These are phyloP conservation scores for Darksidea phi DNA, from an alignment of 495 filamentous ascomycete species.

Conservation along the genomic window DNA sequence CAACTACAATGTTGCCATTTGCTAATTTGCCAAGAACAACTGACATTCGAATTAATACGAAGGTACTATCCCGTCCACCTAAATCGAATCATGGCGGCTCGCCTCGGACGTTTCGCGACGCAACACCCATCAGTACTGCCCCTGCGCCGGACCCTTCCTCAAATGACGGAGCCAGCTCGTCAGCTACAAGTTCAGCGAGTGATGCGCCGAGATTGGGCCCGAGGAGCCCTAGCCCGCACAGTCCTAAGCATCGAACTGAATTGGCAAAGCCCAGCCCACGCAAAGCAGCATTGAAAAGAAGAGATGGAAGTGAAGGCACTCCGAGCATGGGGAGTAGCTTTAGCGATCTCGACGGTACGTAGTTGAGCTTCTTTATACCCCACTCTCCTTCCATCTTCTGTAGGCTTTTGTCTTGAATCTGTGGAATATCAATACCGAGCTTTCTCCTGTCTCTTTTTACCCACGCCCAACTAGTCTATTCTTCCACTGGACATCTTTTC, in stretches of 20 bases:
- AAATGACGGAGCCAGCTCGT: conserved; percentile 14
- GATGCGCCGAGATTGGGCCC: conserved; percentile 37
- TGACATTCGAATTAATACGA: neutral
- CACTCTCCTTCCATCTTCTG: too few relatives aligned
- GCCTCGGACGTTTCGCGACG: neutral
- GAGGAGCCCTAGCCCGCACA: conserved; percentile 40
- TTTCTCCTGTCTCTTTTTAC: too few relatives aligned
- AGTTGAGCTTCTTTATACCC: neutral
- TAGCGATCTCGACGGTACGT: conserved; percentile 88
- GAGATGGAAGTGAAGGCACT: conserved; percentile 74
- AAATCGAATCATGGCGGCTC: too few relatives aligned
- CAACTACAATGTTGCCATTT: conserved; percentile 69
- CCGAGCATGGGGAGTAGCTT: conserved; percentile 98
- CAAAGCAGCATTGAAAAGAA: conserved; percentile 47
- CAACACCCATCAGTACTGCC: neutral
- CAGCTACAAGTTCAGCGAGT: conserved; percentile 28
- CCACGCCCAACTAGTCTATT: too few relatives aligned
- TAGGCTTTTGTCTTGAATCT: too few relatives aligned
- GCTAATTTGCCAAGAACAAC: conserved; percentile 12
- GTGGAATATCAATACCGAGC: too few relatives aligned
- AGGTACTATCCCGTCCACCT: too few relatives aligned
- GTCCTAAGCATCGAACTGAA: conserved; percentile 59
- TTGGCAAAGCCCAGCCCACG: conserved; percentile 56
- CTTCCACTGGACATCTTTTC: too few relatives aligned
- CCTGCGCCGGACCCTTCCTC: neutral